phyloP scores from a whole-genome alignment of 2,329 filamentous ascomycete genomes.

The Scortechinia acanthostroma region DNA sequence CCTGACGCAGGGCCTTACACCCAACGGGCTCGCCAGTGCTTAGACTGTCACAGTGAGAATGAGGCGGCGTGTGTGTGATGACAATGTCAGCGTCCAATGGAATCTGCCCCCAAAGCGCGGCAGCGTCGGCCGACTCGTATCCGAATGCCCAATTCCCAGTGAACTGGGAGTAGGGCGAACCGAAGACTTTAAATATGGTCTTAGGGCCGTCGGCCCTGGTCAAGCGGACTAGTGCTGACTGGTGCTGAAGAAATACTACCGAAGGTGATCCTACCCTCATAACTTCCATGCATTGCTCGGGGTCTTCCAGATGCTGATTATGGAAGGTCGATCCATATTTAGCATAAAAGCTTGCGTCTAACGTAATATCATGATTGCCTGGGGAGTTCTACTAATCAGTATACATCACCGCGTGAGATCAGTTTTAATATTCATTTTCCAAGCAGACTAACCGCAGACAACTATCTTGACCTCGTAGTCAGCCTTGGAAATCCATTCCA shows the following conservation, averaged over 20 bases:
- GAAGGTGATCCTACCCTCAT: constrained; percentile 19
- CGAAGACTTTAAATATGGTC: constrained; percentile 45
- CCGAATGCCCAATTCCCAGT: constrained; percentile 43
- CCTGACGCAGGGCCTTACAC: constrained; percentile 33
- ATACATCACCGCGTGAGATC: no score
- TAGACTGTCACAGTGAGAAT: constrained; percentile 34
- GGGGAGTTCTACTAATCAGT: no score
- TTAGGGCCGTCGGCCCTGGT: constrained; percentile 30
- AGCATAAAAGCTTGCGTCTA: constrained; percentile 37
- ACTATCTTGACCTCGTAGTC: constrained; percentile 46
- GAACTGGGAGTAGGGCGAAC: constrained; percentile 42
- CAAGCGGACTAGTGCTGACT: constrained; percentile 31
- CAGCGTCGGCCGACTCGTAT: constrained; percentile 25
- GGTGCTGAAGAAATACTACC: constrained; percentile 23
- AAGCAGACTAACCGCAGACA: constrained; percentile 37
- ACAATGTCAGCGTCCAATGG: constrained; percentile 41
- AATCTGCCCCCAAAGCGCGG: constrained; percentile 35
- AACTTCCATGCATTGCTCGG: constrained; percentile 30
- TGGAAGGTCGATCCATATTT: constrained; percentile 29
- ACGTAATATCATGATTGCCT: constrained; percentile 51
- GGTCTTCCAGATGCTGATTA: constrained; percentile 31
- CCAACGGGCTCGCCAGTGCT: constrained; percentile 24
- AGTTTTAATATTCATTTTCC: no score
- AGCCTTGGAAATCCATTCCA: constrained; percentile 41
- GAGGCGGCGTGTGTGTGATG: constrained; percentile 46